Conservation (phyloP, 495 filamentous ascomycete genomes). For the Tuber magnatum region DNA sequence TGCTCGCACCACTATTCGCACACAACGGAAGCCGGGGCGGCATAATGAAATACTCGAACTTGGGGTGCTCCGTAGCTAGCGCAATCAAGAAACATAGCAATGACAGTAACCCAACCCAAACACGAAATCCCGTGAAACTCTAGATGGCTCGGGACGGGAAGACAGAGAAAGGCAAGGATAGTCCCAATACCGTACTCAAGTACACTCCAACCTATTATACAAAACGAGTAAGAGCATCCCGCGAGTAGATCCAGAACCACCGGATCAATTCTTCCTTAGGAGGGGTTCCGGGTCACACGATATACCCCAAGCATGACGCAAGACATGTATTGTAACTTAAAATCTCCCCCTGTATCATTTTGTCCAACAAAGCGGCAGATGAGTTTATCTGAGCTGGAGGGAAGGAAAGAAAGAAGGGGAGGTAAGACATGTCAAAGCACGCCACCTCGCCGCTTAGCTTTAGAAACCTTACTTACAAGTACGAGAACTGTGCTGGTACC, state of each 20-base stretch:
- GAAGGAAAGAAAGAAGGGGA: neutral
- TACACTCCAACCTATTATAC: neutral
- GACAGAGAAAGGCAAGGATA: neutral
- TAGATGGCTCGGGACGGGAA: neutral
- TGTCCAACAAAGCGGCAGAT: neutral
- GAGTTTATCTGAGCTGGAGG: neutral
- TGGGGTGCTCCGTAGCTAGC: neutral
- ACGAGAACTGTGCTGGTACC: neutral
- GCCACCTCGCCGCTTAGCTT: neutral
- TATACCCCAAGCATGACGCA: neutral
- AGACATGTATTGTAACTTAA: neutral
- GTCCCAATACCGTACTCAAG: no score
- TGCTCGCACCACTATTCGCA: neutral
- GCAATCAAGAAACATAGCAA: neutral
- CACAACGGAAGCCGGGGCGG: neutral
- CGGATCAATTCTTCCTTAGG: neutral
- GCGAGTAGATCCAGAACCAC: neutral
- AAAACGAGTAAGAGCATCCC: neutral
- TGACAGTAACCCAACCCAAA: neutral
- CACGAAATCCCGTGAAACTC: neutral
- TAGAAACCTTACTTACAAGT: neutral
- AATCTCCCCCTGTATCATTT: neutral
- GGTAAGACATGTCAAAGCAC: constrained; percentile 4
- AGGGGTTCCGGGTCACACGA: neutral
- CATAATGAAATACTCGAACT: neutral